These are phyloP conservation scores for Saturnispora zaruensis DNA, from an alignment of 805 yeast species.

Conservation along the genomic window DNA sequence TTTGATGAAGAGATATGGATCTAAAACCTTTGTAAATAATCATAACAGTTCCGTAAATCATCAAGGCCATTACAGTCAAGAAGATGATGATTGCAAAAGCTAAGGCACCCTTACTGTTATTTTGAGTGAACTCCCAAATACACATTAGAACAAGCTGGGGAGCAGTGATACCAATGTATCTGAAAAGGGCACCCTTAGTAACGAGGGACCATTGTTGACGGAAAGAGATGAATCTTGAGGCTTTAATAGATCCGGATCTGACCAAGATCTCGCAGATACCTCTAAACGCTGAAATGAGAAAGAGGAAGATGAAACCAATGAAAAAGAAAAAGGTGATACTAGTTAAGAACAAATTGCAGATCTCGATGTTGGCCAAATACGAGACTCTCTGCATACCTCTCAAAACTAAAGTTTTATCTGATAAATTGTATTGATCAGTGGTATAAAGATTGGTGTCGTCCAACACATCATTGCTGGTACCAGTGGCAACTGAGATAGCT, in stretches of 20 bases:
- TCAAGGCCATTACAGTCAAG: constrained; percentile 45
- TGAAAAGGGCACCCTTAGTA: constrained; percentile 80
- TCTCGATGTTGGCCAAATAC: constrained; percentile 73
- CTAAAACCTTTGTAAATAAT: constrained; percentile 68
- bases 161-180: constrained; percentile 75
- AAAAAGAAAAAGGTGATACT: constrained; percentile 78
- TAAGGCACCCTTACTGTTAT: constrained; percentile 76
- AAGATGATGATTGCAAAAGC: constrained; percentile 72
- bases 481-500: constrained; percentile 33
- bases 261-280: constrained; percentile 57
- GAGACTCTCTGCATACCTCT: constrained; percentile 93
- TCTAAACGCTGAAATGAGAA: constrained; percentile 53
- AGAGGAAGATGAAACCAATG: constrained; percentile 54
- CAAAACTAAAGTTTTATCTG: constrained; percentile 66
- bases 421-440: constrained; percentile 57
- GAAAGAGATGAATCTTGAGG: constrained; percentile 63
- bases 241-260: constrained; percentile 48
- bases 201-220: constrained; percentile 78
- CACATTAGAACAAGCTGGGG: constrained; percentile 79
- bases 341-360: constrained; percentile 79
- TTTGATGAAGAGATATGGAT: constrained; percentile 65
- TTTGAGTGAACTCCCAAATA: constrained; percentile 80
- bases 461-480: constrained; percentile 36
- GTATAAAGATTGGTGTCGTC: constrained; percentile 49
- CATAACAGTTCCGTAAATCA: constrained; percentile 64